These are phyloP conservation scores for Trichoderma virens DNA, from an alignment of 495 filamentous ascomycete genomes.

Conservation along the genomic window DNA sequence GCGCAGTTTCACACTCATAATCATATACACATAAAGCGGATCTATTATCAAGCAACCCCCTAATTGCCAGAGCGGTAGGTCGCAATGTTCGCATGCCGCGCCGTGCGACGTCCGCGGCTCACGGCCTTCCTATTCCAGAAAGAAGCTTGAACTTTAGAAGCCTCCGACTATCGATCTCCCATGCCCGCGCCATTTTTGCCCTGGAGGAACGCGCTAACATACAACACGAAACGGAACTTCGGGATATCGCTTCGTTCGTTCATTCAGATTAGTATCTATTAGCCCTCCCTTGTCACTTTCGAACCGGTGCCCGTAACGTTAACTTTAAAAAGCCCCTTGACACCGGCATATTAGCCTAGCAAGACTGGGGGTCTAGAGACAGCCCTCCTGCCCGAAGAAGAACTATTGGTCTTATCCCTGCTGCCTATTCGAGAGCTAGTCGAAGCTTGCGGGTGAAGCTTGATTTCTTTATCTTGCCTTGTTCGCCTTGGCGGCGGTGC, in stretches of 20 bases:
- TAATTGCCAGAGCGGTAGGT: not conserved
- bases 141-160: conserved; percentile 1
- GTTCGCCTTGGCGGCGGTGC: not conserved
- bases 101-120: not conserved
- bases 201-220: not conserved
- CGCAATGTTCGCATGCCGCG: too few species aligned
- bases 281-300: not conserved
- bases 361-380: not conserved
- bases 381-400: not conserved
- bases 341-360: not conserved
- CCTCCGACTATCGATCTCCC: not conserved
- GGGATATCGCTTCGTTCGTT: too few species aligned
- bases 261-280: too few species aligned
- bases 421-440: not conserved
- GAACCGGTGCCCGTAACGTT: not conserved
- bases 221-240: too few species aligned
- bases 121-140: not conserved
- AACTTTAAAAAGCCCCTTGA: not conserved
- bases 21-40: too few species aligned
- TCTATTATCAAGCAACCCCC: not conserved
- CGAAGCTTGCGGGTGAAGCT: too few species aligned
- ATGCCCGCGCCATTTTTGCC: not conserved
- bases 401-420: not conserved
- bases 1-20: too few species aligned
- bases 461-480: not conserved